Evolutionary conservation across 2,329 filamentous ascomycete genomes (phyloP).

Genomic region (Trichoderma arundinaceum): DNA sequence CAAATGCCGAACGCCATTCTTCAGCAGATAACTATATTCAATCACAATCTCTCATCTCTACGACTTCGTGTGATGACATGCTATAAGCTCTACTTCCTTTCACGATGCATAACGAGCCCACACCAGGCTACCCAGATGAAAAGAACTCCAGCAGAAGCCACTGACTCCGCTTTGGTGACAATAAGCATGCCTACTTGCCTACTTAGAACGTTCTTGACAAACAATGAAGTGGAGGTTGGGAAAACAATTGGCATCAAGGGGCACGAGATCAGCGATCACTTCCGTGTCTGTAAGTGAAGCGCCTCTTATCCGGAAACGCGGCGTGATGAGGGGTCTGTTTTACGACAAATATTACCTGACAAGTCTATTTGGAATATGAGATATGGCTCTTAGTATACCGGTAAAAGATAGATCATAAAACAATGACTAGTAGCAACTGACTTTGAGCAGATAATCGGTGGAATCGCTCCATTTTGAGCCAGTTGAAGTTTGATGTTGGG

Average conservation of each 20-base stretch:
- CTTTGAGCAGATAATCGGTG: background rate
- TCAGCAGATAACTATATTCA: too few species aligned
- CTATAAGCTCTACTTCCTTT: too few species aligned
- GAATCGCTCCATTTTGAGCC: background rate
- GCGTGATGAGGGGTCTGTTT: background rate
- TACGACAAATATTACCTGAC: background rate
- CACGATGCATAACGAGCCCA: too few species aligned
- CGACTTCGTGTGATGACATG: too few species aligned
- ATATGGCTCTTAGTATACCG: background rate
- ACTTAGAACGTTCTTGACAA: too few species aligned
- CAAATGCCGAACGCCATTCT: too few species aligned
- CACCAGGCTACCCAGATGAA: too few species aligned
- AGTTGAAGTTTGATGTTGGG: background rate
- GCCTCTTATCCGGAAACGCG: background rate
- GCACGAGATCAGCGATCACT: conserved; percentile 19
- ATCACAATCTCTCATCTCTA: too few species aligned
- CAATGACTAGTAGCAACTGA: background rate
- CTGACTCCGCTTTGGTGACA: too few species aligned
- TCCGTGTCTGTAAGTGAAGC: conserved; percentile 9
- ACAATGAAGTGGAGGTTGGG: too few species aligned
- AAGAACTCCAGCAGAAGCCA: too few species aligned
- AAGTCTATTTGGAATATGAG: background rate
- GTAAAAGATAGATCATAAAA: background rate
- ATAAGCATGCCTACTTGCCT: too few species aligned
- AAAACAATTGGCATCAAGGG: background rate